Evolutionary conservation across 2,329 filamentous ascomycete genomes (phyloP), one percentile per base, ranked within the genome.

Genomic region (Fusarium citri): DNA sequence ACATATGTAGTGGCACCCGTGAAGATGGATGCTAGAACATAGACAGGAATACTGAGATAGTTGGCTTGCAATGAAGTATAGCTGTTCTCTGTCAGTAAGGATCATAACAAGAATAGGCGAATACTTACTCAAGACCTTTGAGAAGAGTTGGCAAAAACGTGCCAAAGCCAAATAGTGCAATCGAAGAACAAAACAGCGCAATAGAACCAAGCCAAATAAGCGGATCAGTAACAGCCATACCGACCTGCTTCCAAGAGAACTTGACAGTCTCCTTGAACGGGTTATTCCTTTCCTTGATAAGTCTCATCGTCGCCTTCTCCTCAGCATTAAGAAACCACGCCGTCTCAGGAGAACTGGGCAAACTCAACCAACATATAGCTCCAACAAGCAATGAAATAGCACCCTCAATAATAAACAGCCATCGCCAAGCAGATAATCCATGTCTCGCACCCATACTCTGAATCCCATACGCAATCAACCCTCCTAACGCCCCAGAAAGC

Each of bases 331-430:
- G 76, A 73, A 84, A 86, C 64, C 79, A 80, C 8, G 83, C 82
- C 4, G 75, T 81, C 34, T 80, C 77, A 0, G 84, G 83, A 23
- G 80, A 82, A 55, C 84, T 83, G 0, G 82, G 82, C 6, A 87
- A 80, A 68, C 83, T 80, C 59, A 80, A 78, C 76, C 81, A 80
- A 30, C 74, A 74, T 6, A 65, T 55, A 23, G 73, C 66, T 3
- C 77, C 75, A 12, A 80, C 58, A 6, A 72, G 61, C 0, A 81
- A 55, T 4, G 81, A 80, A 4, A 80, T 71, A 2, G 77, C 63
- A 4, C 83, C 82, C 59, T 85, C 83, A 0, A 82, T 77, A 34
- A 85, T 83, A 59, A 86, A 87, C 0, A 85, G 74, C 85, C 84
- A 87, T 55, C 83, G 70, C 85, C 85, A 87, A 2, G 85, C 84